Evolutionary conservation across 306 rosid species (phyloP).

Genomic region (Senna tora): DNA sequence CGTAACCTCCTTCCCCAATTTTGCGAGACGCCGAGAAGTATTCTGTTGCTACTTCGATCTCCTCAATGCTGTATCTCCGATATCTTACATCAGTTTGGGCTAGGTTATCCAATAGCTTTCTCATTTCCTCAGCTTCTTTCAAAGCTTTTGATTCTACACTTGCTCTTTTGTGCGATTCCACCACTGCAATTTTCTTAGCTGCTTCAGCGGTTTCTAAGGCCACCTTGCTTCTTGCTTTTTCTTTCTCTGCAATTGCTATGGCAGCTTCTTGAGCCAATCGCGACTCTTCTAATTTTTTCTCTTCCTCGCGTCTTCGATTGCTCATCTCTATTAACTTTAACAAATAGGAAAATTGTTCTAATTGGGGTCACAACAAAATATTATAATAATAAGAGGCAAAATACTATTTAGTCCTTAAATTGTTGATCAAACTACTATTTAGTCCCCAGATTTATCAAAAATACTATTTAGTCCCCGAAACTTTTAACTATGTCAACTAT

Average conservation of each 20-base stretch:
- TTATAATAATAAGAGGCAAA: too few species aligned
- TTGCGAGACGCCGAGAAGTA: constrained; percentile 61
- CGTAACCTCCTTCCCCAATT: constrained; percentile 97
- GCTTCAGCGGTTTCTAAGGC: constrained; percentile 86
- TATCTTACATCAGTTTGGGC: constrained; percentile 63
- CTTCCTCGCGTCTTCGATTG: constrained; percentile 65
- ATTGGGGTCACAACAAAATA: not conserved
- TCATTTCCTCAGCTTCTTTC: constrained; percentile 72
- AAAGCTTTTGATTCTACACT: constrained; percentile 58
- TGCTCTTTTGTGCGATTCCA: constrained; percentile 65
- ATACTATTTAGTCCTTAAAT: too few species aligned
- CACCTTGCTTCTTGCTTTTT: constrained; percentile 71
- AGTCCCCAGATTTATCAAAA: too few species aligned
- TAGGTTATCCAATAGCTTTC: constrained; percentile 58
- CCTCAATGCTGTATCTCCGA: constrained; percentile 72
- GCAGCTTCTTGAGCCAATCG: constrained; percentile 73
- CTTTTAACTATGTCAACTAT: too few species aligned
- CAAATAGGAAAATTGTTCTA: constrained; percentile 5
- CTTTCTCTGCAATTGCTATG: constrained; percentile 72
- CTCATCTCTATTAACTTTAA: constrained; percentile 63
- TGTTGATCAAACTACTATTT: too few species aligned
- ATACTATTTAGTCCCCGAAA: too few species aligned
- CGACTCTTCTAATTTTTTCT: constrained; percentile 69
- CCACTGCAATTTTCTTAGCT: constrained; percentile 69
- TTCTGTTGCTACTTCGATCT: constrained; percentile 79